Percentiles rank a stretch among this genome's conserved stretches.
phyloP scores from a whole-genome alignment of 257 asterid species.

The Handroanthus guayacan region DNA sequence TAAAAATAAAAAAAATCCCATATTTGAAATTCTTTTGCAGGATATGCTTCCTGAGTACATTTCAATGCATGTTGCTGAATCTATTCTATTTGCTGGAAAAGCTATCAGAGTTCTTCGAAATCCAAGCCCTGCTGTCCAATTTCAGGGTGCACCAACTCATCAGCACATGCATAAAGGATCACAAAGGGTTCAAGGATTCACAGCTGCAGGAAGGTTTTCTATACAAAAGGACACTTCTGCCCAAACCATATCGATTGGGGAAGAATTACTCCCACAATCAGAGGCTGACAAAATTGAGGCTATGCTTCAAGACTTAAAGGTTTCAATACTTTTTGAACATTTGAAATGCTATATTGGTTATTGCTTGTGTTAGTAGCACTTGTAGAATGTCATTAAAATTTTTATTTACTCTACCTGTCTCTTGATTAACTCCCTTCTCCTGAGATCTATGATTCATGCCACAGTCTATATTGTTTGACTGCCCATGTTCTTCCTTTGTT shows the following conservation, averaged over 20 bases:
- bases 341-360: neutral
- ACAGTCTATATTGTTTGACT: conserved; percentile 22
- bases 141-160: conserved; percentile 53
- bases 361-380: conserved; percentile 24
- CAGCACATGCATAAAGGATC: conserved; percentile 77
- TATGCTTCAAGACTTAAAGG: conserved; percentile 93
- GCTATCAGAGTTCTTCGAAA: conserved; percentile 95
- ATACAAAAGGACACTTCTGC: conserved; percentile 55
- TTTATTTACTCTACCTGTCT: conserved; percentile 4
- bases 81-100: conserved; percentile 94
- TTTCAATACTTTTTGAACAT: conserved; percentile 33
- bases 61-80: conserved; percentile 79
- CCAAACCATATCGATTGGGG: conserved; percentile 57
- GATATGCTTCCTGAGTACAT: conserved; percentile 98
- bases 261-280: conserved; percentile 89
- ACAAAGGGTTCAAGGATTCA: conserved; percentile 63
- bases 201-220: conserved; percentile 45
- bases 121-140: conserved; percentile 76
- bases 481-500: neutral
- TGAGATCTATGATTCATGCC: neutral
- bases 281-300: conserved; percentile 92
- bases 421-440: conserved; percentile 22
- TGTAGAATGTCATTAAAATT: conserved; percentile 22
- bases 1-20: neutral
- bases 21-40: conserved; percentile 49